phyloP scores from a whole-genome alignment of 2,329 filamentous ascomycete genomes.

The Trichoderma asperellum region DNA sequence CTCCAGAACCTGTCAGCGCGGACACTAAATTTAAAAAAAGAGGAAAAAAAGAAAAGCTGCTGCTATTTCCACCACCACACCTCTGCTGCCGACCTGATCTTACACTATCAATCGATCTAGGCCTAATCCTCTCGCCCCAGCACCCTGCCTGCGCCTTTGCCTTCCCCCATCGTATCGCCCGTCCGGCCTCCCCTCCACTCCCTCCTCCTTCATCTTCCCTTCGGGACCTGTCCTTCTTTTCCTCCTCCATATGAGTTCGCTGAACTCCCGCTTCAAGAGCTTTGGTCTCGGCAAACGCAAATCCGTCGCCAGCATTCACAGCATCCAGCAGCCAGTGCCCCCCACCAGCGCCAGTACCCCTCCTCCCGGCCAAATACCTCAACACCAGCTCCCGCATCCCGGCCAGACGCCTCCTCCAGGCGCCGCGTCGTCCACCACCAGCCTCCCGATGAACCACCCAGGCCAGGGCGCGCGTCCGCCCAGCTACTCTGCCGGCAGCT shows the following conservation, averaged over 20 bases:
- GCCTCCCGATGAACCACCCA: slow-evolving; percentile 65
- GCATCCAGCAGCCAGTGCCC: slow-evolving; percentile 48
- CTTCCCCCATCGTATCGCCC: slow-evolving; percentile 20
- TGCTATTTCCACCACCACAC: slow-evolving; percentile 3
- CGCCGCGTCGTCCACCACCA: slow-evolving; percentile 51
- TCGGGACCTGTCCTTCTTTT: slow-evolving; percentile 31
- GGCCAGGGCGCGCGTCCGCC: slow-evolving; percentile 64
- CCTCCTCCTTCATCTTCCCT: slow-evolving; percentile 31
- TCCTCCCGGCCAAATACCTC: slow-evolving; percentile 55
- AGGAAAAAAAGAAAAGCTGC: slow-evolving; percentile 11
- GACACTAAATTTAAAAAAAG: background rate
- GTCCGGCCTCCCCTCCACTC: slow-evolving; percentile 33
- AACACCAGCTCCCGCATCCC: slow-evolving; percentile 48
- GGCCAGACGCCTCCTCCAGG: slow-evolving; percentile 42
- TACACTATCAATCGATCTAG: slow-evolving; percentile 19
- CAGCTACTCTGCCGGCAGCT: slow-evolving; percentile 62
- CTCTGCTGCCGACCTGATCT: slow-evolving; percentile 15
- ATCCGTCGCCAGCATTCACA: slow-evolving; percentile 65
- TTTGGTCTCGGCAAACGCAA: slow-evolving; percentile 82
- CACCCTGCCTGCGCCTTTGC: slow-evolving; percentile 23
- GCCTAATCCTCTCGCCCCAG: slow-evolving; percentile 26
- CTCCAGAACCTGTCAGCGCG: background rate
- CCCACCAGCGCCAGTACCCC: slow-evolving; percentile 42
- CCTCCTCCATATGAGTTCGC: slow-evolving; percentile 68
- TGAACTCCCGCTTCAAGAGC: slow-evolving; percentile 79